Base-by-base conservation (phyloP, 2,329 filamentous ascomycete species). In the Venturia oleaginea region DNA sequence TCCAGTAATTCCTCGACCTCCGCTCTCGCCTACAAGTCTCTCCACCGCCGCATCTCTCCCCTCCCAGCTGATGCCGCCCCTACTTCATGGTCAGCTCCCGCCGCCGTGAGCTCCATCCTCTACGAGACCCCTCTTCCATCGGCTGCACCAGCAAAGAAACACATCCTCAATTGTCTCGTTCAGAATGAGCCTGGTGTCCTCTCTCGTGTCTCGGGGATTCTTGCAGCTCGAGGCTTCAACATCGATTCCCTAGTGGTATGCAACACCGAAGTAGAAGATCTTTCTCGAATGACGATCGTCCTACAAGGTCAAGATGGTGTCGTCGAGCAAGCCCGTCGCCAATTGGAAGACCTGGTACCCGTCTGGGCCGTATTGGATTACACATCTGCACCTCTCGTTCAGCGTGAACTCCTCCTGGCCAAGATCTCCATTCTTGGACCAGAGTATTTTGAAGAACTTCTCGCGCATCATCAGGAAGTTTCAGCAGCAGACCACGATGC, bases 321-420 rank as follows among this genome's bases (percentile, higher is more conserved):
- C 42, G 92, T 99, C 34, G 94, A 99, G 82, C 94, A 99, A 80
- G 94, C 94, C 64, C 86, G 94, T 68, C 84, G 94, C 68, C 94
- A 99, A 79, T 82, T 99, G 65, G 94, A 99, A 78, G 94, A 99
- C 73, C 81, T 99, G 61, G 94, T 99, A 30, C 94, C 94, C 30
- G 94, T 99, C 66, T 99, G 94, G 94, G 94, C 94, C 63, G 94
- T 99, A 40, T 81, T 99, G 65, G 94, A 99, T 79, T 99, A 99
- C 79, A 97, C 92, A 66, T 84, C 86, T 67, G 88, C 94, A 5
- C 91, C 94, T 2, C 86, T 99, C 30, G 94, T 99, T 24, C 94
- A 99, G 84, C 88, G 94, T 67, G 94, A 99, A 78, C 83, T 99
- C 37, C 84, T 99, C 10, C 86, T 99, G 43, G 93, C 94, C 71